Evolutionary conservation across 2,329 filamentous ascomycete species (phyloP).

Genomic region (Penicillium sp.): DNA sequence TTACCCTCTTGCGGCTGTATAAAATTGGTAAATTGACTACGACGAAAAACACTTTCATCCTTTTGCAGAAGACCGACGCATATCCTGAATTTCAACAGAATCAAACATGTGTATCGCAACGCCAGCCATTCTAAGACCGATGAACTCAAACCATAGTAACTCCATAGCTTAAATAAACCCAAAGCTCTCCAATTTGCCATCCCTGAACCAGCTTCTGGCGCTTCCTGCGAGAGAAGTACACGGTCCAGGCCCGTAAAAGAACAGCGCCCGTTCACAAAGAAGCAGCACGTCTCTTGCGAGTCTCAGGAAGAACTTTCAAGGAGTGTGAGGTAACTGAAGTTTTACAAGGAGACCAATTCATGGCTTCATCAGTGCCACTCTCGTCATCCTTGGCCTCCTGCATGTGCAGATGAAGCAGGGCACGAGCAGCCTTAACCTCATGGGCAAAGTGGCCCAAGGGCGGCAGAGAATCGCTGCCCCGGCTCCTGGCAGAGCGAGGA

Average conservation of each 20-base stretch:
- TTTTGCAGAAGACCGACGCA: not conserved
- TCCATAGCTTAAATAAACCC: not conserved
- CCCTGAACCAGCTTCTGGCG: not conserved
- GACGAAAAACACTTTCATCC: not conserved
- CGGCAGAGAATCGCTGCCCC: slow-evolving; percentile 1
- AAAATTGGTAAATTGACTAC: too few species aligned
- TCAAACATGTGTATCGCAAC: not conserved
- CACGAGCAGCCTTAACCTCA: slow-evolving; percentile 40
- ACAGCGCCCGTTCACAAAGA: slow-evolving; percentile 8
- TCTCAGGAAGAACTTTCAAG: not conserved
- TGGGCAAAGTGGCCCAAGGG: slow-evolving; percentile 23
- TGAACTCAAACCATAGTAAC: not conserved
- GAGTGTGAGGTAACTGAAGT: not conserved
- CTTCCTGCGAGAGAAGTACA: not conserved
- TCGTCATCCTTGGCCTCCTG: slow-evolving; percentile 24
- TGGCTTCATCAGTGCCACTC: slow-evolving; percentile 12
- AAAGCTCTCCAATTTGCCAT: not conserved
- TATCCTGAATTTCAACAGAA: not conserved
- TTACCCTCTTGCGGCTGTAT: not conserved
- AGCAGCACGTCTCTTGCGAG: slow-evolving; percentile 16
- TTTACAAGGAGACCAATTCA: not conserved
- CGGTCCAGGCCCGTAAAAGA: not conserved
- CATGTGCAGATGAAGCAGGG: slow-evolving; percentile 36
- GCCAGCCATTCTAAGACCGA: slow-evolving; percentile 6
- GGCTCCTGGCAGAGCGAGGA: slow-evolving; percentile 4